phyloP scores from a whole-genome alignment of 257 asterid species.

The Plantago elongata region DNA sequence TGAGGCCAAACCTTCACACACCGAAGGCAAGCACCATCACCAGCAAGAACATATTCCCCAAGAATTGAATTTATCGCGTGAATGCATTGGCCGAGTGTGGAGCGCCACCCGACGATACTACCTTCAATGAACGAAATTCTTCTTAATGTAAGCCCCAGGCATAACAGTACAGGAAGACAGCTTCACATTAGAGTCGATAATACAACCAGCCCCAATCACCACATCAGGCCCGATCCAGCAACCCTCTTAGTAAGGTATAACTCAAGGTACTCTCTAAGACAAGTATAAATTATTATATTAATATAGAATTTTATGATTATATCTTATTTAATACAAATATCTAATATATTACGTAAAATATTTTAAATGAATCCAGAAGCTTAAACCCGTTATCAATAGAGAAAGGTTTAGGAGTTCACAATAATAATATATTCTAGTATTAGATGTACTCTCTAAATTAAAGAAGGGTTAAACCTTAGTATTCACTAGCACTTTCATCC shows the following conservation, averaged over 20 bases:
- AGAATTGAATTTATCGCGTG: slow-evolving; percentile 75
- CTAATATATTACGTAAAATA: no score
- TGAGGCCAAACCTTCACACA: slow-evolving; percentile 83
- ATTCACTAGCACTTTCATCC: slow-evolving; percentile 67
- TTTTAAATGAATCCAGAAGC: no score
- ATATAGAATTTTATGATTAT: no score
- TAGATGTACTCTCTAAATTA: no score
- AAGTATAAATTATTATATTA: no score
- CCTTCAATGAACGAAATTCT: slow-evolving; percentile 64
- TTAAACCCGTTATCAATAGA: no score
- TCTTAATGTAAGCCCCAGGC: slow-evolving; percentile 82
- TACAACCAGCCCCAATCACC: slow-evolving; percentile 76
- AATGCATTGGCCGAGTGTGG: slow-evolving; percentile 83
- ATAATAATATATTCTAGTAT: no score
- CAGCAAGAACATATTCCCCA: slow-evolving; percentile 80
- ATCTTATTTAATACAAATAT: no score
- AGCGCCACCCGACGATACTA: slow-evolving; percentile 90
- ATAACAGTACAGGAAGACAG: slow-evolving; percentile 79
- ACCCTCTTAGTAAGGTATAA: no score
- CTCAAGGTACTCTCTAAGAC: no score
- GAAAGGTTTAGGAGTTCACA: no score
- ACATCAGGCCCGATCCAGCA: slow-evolving; percentile 86
- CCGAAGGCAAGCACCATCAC: slow-evolving; percentile 70
- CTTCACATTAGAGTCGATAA: slow-evolving; percentile 75
- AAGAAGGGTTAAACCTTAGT: no score